These are phyloP conservation scores for Lachnellula subtilissima DNA, from an alignment of 2,329 filamentous ascomycete genomes.

Conservation along the genomic window DNA sequence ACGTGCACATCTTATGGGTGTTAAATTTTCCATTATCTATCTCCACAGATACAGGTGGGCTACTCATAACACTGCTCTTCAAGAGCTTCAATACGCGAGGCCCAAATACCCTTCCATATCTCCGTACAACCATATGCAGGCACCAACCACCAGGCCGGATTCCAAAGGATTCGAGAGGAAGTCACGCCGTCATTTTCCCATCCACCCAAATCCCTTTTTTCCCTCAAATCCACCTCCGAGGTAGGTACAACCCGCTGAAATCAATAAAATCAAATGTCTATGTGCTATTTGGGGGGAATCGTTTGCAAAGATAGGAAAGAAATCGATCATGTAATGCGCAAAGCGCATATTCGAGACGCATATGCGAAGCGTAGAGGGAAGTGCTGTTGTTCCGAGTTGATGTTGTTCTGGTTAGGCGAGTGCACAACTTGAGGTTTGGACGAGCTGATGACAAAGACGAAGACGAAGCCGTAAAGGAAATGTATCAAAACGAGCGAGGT, in stretches of 20 bases:
- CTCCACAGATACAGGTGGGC: neutral
- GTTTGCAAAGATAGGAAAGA: conserved; percentile 9
- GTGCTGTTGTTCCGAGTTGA: neutral
- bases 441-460: conserved; percentile 16
- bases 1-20: neutral
- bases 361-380: neutral
- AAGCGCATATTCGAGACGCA: neutral
- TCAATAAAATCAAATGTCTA: conserved; percentile 15
- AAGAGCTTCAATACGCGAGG: neutral
- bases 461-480: conserved; percentile 19
- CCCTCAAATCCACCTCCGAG: neutral
- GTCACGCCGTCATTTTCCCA: conserved; percentile 12
- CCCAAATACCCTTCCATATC: neutral
- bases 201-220: conserved; percentile 1
- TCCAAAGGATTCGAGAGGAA: conserved; percentile 2
- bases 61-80: neutral
- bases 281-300: conserved; percentile 22
- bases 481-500: conserved; percentile 14
- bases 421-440: neutral
- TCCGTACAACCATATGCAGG: neutral
- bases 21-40: neutral
- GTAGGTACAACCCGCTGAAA: neutral
- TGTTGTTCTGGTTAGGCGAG: neutral
- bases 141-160: neutral
- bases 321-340: conserved; percentile 8